Evolutionary conservation across 768 basidiomycete species (phyloP), one percentile per base, ranked within the genome.

Genomic region (Macrolepiota albuminosa): DNA sequence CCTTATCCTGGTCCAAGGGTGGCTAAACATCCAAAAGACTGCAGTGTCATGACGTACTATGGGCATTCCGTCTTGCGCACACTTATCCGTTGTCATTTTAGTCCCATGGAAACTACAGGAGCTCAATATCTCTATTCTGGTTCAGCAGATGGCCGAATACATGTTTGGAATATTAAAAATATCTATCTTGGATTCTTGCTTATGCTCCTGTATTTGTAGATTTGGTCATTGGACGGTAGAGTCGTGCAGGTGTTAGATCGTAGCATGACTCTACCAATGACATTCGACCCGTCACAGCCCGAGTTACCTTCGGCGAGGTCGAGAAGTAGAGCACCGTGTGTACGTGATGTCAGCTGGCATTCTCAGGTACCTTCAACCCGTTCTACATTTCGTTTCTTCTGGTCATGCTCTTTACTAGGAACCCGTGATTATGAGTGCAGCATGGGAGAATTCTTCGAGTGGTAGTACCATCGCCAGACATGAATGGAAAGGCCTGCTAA

Each of bases 311-410:
- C 72, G 21, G 64, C 68, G 21, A 64, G 61, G 21, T 69, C 73
- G 68, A 60, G 69, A 71, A 47, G 59, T 66, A 53, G 68, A 67
- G 42, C 39, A 11, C 77, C 78, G 29, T 91, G 89, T 62, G 95
- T 98, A 4, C 86, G 96, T 46, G 96, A 98, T 69, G 94, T 98
- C 61, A 90, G 90, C 69, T 99, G 97, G 97, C 93, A 94, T 71
- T 85, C 90, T 36, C 84, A 84, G 78, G 89, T 89, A 71, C 40
- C 70, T 60, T 16, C 16, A 14, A 11, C 56, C 33, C 31, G 18
- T 33, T 54, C 45, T 47, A 39, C 34, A 26, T 40, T 61, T n/a
- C 49, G 33, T 34, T 34, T 34, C 21, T 34, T 21, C 31, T 54
- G n/a, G 31, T 29, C 29, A 31, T 33, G 33, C 7, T 24, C 5